Evolutionary conservation across 2,329 filamentous ascomycete genomes (phyloP).

Genomic region (Dactylellina cionopaga): DNA sequence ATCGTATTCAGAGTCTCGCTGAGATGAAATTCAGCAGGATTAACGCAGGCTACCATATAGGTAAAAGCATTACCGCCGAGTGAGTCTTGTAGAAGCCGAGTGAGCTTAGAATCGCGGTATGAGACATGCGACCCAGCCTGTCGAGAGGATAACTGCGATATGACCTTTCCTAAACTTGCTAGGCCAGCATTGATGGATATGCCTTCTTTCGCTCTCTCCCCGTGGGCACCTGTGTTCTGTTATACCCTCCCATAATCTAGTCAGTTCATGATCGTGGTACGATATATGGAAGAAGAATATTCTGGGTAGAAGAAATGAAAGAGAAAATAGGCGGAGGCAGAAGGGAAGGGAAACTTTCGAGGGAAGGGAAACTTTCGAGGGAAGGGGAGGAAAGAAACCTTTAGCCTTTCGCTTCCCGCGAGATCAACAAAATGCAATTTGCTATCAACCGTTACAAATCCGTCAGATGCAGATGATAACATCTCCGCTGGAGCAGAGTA

Average conservation of each 20-base stretch:
- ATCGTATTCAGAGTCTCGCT: slow-evolving; percentile 98
- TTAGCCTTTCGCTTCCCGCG: slow-evolving; percentile 93
- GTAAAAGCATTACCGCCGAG: slow-evolving; percentile 96
- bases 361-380: neutral
- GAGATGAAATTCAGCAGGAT: slow-evolving; percentile 93
- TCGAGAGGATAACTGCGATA: slow-evolving; percentile 93
- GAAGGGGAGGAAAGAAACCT: slow-evolving; percentile 63
- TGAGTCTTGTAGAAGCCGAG: slow-evolving; percentile 92
- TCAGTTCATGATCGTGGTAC: no score
- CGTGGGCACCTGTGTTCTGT: slow-evolving; percentile 88
- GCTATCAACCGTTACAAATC: slow-evolving; percentile 87
- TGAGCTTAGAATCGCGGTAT: slow-evolving; percentile 97
- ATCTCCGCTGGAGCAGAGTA: slow-evolving; percentile 86
- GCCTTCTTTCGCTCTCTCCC: slow-evolving; percentile 91
- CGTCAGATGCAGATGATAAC: slow-evolving; percentile 72
- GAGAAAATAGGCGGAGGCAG: neutral
- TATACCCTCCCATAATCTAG: no score
- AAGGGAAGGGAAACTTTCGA: neutral
- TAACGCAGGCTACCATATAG: slow-evolving; percentile 99
- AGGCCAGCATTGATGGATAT: slow-evolving; percentile 98
- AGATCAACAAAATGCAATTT: slow-evolving; percentile 99
- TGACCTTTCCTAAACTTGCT: slow-evolving; percentile 95
- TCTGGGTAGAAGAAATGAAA: neutral
- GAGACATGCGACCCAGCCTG: slow-evolving; percentile 90
- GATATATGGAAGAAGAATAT: no score